A percentile compares a stretch with the other conserved stretches of the same genome.
Evolutionary conservation across 2,329 filamentous ascomycete species (phyloP).

Genomic region (Ophidiomyces ophidiicola): DNA sequence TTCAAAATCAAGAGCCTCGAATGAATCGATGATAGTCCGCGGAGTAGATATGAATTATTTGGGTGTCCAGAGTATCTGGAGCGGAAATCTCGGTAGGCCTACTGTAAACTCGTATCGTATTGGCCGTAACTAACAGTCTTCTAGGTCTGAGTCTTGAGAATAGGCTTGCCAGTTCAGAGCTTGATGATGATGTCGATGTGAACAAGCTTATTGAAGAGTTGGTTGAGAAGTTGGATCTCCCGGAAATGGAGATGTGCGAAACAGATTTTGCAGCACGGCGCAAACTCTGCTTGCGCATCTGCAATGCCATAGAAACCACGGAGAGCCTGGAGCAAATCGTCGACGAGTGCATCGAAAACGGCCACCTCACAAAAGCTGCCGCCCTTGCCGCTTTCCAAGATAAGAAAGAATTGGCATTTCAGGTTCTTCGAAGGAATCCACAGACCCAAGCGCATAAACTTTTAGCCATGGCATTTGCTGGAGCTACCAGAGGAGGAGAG

Average conservation of each 20-base stretch:
- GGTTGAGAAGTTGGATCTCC: slow-evolving; percentile 39
- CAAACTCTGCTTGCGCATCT: slow-evolving; percentile 48
- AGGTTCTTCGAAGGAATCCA: slow-evolving; percentile 43
- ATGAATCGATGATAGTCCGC: slow-evolving; percentile 44
- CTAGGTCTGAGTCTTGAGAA: slow-evolving; percentile 26
- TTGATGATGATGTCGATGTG: slow-evolving; percentile 20
- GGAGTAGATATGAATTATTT: slow-evolving; percentile 49
- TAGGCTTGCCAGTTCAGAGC: slow-evolving; percentile 22
- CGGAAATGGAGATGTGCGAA: slow-evolving; percentile 39
- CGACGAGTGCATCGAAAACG: slow-evolving; percentile 40
- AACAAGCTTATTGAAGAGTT: slow-evolving; percentile 39
- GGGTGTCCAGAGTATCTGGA: slow-evolving; percentile 48
- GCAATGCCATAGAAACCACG: slow-evolving; percentile 45
- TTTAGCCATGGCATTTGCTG: slow-evolving; percentile 42
- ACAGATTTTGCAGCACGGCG: slow-evolving; percentile 45
- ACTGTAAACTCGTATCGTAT: not conserved
- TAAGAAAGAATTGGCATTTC: slow-evolving; percentile 46
- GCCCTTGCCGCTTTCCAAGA: slow-evolving; percentile 50
- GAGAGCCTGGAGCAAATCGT: slow-evolving; percentile 39
- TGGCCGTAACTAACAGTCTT: slow-evolving; percentile 10
- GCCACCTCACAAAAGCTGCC: slow-evolving; percentile 50
- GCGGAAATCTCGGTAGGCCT: slow-evolving; percentile 39
- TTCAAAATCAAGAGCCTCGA: slow-evolving; percentile 29
- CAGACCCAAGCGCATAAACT: slow-evolving; percentile 44
- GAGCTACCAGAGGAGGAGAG: slow-evolving; percentile 32